Evolutionary conservation across 1,284 basidiomycete species (phyloP).

Genomic region (Lentinula novae-zelandiae): DNA sequence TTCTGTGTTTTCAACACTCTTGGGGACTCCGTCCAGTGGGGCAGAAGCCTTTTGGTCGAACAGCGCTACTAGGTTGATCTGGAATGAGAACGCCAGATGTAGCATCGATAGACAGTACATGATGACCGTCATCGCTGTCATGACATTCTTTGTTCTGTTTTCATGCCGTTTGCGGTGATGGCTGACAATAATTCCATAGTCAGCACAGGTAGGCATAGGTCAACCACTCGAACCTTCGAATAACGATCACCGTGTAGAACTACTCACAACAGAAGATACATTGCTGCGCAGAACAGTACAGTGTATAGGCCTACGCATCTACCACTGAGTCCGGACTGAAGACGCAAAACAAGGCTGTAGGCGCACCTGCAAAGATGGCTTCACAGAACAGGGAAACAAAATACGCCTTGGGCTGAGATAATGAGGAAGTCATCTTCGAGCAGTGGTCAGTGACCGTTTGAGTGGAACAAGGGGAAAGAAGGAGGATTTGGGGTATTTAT

Average conservation of each 20-base stretch:
- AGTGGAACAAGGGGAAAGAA: too few species aligned
- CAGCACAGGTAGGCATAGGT: background rate
- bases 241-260: background rate
- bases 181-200: background rate
- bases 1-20: background rate
- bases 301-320: background rate
- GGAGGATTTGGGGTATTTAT: background rate
- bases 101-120: slow-evolving; percentile 1
- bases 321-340: background rate
- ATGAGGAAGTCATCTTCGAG: background rate
- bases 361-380: background rate
- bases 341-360: too few species aligned
- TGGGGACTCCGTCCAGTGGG: background rate
- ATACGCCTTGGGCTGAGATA: slow-evolving; percentile 1
- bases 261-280: background rate
- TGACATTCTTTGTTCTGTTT: background rate
- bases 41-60: background rate
- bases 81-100: background rate
- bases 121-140: background rate
- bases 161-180: background rate
- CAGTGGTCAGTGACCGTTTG: background rate
- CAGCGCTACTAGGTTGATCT: background rate
- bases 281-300: background rate
- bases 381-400: background rate
- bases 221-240: background rate